Conservation (phyloP, 805 yeast genomes). For the Candida coleopterorum region DNA sequence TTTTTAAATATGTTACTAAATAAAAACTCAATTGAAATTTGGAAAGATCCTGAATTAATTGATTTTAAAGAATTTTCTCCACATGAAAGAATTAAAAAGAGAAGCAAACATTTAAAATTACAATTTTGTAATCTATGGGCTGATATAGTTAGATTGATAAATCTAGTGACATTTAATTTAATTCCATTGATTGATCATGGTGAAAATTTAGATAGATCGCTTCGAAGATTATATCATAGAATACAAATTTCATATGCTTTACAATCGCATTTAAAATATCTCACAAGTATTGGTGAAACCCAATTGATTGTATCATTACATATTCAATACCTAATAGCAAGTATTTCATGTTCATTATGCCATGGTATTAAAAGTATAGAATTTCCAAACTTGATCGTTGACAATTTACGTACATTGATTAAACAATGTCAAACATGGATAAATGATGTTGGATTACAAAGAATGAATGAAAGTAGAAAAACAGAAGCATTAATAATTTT, state of each 20-base stretch:
- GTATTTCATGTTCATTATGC: constrained; percentile 17
- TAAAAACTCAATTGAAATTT: constrained; percentile 19
- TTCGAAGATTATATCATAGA: constrained; percentile 15
- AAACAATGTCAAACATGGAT: constrained; percentile 23
- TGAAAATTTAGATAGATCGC: constrained; percentile 15
- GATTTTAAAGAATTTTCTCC: constrained; percentile 7
- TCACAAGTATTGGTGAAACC: constrained; percentile 13
- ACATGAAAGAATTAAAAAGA: constrained; percentile 11
- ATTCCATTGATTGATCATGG: constrained; percentile 20
- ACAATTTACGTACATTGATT: constrained; percentile 18
- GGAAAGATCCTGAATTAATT: constrained; percentile 32
- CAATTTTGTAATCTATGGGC: constrained; percentile 32
- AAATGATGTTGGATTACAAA: constrained; percentile 15
- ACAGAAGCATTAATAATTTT: constrained; percentile 20
- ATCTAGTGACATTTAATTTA: constrained; percentile 22
- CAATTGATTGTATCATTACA: constrained; percentile 17
- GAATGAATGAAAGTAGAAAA: constrained; percentile 10
- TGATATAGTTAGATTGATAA: constrained; percentile 29
- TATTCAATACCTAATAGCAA: constrained; percentile 26
- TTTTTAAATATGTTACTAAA: constrained; percentile 17
- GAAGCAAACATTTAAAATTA: constrained; percentile 18
- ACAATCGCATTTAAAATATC: constrained; percentile 19
- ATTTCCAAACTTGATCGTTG: constrained; percentile 14
- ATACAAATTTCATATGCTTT: constrained; percentile 18
- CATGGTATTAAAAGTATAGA: constrained; percentile 20